phyloP scores from a whole-genome alignment of 1,139 yeast species.

The Candida pseudocylindracea region DNA sequence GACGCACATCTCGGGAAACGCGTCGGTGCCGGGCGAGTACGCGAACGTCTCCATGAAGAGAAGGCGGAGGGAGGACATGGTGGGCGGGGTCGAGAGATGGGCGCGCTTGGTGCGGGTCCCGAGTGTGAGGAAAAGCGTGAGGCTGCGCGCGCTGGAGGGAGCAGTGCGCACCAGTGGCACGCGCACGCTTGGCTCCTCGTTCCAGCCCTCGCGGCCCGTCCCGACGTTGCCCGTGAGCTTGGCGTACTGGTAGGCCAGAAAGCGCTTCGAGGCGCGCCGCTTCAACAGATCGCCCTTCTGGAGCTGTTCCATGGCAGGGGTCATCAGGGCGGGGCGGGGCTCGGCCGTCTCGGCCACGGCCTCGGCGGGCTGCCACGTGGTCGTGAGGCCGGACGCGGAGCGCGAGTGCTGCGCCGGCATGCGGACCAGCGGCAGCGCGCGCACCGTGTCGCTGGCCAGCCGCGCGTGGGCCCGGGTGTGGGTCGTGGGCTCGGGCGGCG shows the following conservation, averaged over 20 bases:
- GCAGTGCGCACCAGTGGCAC: too few relatives aligned
- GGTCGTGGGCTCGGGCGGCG: background rate
- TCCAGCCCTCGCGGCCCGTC: background rate
- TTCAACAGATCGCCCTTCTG: slow-evolving; percentile 69
- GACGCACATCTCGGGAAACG: slow-evolving; percentile 67
- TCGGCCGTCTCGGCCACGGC: background rate
- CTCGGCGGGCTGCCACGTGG: too few relatives aligned
- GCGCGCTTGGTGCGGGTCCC: slow-evolving; percentile 33
- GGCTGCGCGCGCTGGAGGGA: background rate
- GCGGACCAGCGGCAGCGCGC: too few relatives aligned
- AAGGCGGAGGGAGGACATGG: slow-evolving; percentile 44
- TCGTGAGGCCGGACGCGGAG: background rate
- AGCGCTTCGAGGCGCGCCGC: slow-evolving; percentile 80
- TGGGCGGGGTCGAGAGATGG: slow-evolving; percentile 22
- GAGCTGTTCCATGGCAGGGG: slow-evolving; percentile 38
- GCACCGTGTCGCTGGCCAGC: background rate
- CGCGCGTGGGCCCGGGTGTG: background rate
- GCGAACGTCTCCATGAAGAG: slow-evolving; percentile 77
- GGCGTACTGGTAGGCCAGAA: slow-evolving; percentile 84
- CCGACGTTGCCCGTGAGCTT: slow-evolving; percentile 31
- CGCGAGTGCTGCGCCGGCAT: background rate
- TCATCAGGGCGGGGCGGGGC: background rate
- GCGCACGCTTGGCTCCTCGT: too few relatives aligned
- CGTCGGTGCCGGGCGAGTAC: slow-evolving; percentile 46
- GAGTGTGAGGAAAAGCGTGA: slow-evolving; percentile 1